Evolutionary conservation across 176 grass and related monocot genomes (phyloP), one percentile per base, ranked within the genome.

Genomic region (Oryza glumipatula): DNA sequence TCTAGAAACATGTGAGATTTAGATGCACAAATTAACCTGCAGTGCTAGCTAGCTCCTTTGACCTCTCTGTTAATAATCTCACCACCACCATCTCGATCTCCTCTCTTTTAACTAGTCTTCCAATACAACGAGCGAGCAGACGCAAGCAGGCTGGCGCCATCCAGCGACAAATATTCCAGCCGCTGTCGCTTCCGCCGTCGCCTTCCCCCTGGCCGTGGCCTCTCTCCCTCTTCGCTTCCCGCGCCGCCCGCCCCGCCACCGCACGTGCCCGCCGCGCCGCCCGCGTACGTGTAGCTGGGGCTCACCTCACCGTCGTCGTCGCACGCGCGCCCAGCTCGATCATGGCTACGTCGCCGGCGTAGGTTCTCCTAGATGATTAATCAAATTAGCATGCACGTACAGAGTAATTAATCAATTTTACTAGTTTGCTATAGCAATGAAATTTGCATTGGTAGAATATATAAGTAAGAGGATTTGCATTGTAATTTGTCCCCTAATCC

Each of bases 81-180:
- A 38, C 6, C 54, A 58, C 19, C 19, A 21, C 54, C 54, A 9
- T 15, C 54, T 58, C 17, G 54, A 58, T 21, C 54, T 58, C 54
- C 54, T 58, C 54, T 21, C 8, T 8, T 7, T 58, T 19, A 21
- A 58, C 19, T 58, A n/a, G 16, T 58, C 54, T 58, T 21, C 54
- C 17, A 9, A 58, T 58, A 58, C 49, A 4, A 52, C 8, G 8
- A 7, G 23, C 21, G 64, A 0, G 44, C 68, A 49, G 17, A 47
- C 16, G 44, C 8, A 76, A 23, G 46, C 45, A 22, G 58, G 6
- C 58, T 33, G 56, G 74, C 66, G 67, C 68, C 74, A 80, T 75
- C 63, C 84, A 81, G 65, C 47, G 72, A 87, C 77, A 93, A 67
- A 79, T 91, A 91, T 95, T 93, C 90, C 83, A 82, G 84, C 76